Percentiles rank a stretch among this genome's conserved stretches.
phyloP scores from a whole-genome alignment of 805 yeast genomes.

The Vanderwaltozyma polyspora region DNA sequence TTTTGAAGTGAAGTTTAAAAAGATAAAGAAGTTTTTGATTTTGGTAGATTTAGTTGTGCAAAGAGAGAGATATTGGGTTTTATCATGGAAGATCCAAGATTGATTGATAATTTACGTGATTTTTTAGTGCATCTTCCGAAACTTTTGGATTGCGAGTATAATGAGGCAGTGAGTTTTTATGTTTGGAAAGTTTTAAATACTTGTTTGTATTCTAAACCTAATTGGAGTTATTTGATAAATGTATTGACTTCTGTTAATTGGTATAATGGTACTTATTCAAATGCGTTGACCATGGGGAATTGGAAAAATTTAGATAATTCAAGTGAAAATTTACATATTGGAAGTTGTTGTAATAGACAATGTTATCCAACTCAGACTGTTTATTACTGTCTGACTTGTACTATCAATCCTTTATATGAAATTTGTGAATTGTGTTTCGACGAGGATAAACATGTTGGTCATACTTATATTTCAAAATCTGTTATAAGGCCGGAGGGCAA shows the following conservation, averaged over 20 bases:
- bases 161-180: conserved; percentile 16
- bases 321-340: conserved; percentile 10
- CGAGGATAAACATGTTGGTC: conserved; percentile 59
- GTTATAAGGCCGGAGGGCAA: conserved; percentile 24
- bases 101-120: conserved; percentile 11
- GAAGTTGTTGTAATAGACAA: conserved; percentile 18
- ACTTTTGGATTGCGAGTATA: conserved; percentile 16
- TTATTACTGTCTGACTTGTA: conserved; percentile 25
- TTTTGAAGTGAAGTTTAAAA: too few species aligned
- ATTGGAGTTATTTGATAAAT: conserved; percentile 15
- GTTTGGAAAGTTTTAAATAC: conserved; percentile 19
- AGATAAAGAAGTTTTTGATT: too few species aligned
- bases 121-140: conserved; percentile 20
- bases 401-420: conserved; percentile 24
- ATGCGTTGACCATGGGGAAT: conserved; percentile 4
- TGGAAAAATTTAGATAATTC: conserved; percentile 11
- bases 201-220: conserved; percentile 8
- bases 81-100: background rate
- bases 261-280: conserved; percentile 12
- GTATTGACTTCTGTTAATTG: conserved; percentile 13
- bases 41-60: too few species aligned
- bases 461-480: conserved; percentile 27
- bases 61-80: background rate
- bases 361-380: conserved; percentile 22
- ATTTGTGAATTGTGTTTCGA: conserved; percentile 68